Evolutionary conservation across 352 stramenopile genomes (phyloP).

Genomic region (Pythium dissotocum): DNA sequence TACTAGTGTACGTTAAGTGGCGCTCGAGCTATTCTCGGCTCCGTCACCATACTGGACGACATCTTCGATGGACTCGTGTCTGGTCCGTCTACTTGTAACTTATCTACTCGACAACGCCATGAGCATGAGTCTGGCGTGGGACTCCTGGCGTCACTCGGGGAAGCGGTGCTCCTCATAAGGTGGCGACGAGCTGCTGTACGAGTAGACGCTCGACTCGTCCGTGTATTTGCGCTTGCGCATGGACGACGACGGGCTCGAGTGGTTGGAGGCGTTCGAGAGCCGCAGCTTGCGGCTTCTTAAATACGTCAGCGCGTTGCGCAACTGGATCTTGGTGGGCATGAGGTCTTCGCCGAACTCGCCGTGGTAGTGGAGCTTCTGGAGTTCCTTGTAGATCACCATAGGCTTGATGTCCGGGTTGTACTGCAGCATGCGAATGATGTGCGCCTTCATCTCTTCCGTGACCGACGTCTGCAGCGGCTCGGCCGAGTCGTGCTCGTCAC

Average conservation of each 20-base stretch:
- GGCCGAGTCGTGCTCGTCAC: slow-evolving; percentile 71
- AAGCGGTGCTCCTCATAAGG: slow-evolving; percentile 56
- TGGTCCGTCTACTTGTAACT: slow-evolving; percentile 14
- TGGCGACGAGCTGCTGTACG: slow-evolving; percentile 55
- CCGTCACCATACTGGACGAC: neutral
- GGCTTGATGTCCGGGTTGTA: slow-evolving; percentile 67
- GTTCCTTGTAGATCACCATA: slow-evolving; percentile 78
- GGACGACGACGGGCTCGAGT: slow-evolving; percentile 13
- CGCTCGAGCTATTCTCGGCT: neutral
- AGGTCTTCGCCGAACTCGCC: slow-evolving; percentile 65
- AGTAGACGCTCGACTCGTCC: slow-evolving; percentile 44
- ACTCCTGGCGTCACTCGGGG: slow-evolving; percentile 39
- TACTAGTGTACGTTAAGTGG: neutral
- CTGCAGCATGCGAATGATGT: slow-evolving; percentile 70
- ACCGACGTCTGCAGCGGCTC: slow-evolving; percentile 72
- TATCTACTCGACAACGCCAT: slow-evolving; percentile 22
- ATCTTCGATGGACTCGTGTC: neutral
- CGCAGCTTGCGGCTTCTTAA: slow-evolving; percentile 73
- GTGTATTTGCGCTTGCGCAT: slow-evolving; percentile 41
- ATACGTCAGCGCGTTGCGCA: slow-evolving; percentile 81
- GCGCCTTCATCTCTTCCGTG: slow-evolving; percentile 74
- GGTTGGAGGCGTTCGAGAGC: slow-evolving; percentile 24
- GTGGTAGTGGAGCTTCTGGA: slow-evolving; percentile 52
- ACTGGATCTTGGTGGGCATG: slow-evolving; percentile 83
- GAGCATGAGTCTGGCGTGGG: slow-evolving; percentile 8